phyloP scores from a whole-genome alignment of 371 early-diverging fungal genomes.

The Mortierella sp. region DNA sequence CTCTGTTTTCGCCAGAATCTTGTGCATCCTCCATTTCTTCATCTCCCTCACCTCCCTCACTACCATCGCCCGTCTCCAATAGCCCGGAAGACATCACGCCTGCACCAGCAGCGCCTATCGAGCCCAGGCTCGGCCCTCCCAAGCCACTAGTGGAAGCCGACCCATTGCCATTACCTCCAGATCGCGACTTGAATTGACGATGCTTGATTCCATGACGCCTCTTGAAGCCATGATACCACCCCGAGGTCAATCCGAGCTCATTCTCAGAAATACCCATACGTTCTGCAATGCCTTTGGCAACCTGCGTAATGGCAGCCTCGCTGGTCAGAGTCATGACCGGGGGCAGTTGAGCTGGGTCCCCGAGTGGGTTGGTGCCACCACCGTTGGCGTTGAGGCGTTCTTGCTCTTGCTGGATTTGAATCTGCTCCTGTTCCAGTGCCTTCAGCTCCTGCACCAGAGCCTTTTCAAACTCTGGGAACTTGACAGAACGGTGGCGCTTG shows the following conservation, averaged over 20 bases:
- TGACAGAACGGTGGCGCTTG: constrained; percentile 54
- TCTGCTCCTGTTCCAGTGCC: constrained; percentile 50
- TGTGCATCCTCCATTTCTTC: constrained; percentile 44
- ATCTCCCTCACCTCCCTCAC: constrained; percentile 46
- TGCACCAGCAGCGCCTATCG: constrained; percentile 13
- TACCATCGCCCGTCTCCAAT: constrained; percentile 32
- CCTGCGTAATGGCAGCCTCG: constrained; percentile 53
- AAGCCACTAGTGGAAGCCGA: constrained; percentile 13
- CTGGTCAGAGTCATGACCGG: constrained; percentile 52
- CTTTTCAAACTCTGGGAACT: constrained; percentile 54
- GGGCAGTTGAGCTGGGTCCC: constrained; percentile 33
- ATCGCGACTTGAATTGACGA: constrained; percentile 44
- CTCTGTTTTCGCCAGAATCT: constrained; percentile 6
- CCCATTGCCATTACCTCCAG: constrained; percentile 14
- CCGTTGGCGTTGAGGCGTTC: constrained; percentile 14
- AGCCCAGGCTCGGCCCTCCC: constrained; percentile 15
- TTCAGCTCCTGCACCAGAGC: constrained; percentile 50
- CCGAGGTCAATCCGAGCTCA: constrained; percentile 53
- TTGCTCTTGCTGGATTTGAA: constrained; percentile 53
- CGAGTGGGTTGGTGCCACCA: neutral
- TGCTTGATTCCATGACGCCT: constrained; percentile 55
- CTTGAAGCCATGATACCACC: constrained; percentile 55
- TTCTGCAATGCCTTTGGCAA: constrained; percentile 54
- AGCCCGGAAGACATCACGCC: constrained; percentile 6
- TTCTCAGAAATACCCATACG: constrained; percentile 51